phyloP scores from a whole-genome alignment of 106 monocot genomes.

The Narthecium ossifragum region DNA sequence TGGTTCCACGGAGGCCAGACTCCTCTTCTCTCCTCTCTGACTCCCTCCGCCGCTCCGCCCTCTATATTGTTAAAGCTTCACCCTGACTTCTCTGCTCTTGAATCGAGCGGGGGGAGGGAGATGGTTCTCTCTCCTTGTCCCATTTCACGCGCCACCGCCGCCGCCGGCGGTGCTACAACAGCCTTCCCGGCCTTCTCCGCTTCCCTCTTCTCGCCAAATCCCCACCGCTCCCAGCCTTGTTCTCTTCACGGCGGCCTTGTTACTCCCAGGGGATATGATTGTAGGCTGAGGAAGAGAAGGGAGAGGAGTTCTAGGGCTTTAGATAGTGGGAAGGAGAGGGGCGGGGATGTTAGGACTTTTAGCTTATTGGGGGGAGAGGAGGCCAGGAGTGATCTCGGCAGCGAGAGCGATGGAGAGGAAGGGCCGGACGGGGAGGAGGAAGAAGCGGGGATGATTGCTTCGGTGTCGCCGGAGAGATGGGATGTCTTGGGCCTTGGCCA shows the following conservation, averaged over 20 bases:
- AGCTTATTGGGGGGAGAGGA: slow-evolving; percentile 12
- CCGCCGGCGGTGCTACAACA: no score
- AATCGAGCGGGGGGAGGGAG: neutral
- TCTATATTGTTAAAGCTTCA: no score
- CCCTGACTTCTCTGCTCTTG: no score
- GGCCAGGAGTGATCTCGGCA: neutral
- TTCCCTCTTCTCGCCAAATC: neutral
- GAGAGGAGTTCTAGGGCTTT: neutral
- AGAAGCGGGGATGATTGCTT: slow-evolving; percentile 18
- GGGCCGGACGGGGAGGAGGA: slow-evolving; percentile 22
- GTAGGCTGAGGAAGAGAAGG: neutral
- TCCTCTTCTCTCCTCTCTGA: no score
- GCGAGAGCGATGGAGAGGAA: slow-evolving; percentile 31
- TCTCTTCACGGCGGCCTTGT: slow-evolving; percentile 4
- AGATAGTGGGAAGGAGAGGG: neutral
- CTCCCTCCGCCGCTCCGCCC: no score
- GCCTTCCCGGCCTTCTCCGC: no score
- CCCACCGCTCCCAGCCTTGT: slow-evolving; percentile 1
- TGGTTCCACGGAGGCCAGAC: no score
- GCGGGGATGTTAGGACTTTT: slow-evolving; percentile 1
- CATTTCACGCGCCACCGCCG: neutral
- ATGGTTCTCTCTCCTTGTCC: slow-evolving; percentile 1
- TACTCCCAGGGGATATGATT: no score
- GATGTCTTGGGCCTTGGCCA: slow-evolving; percentile 89
- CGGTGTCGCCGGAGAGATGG: slow-evolving; percentile 63